Base-by-base conservation (phyloP, 2,329 filamentous ascomycete species). In the Zasmidium cellare region DNA sequence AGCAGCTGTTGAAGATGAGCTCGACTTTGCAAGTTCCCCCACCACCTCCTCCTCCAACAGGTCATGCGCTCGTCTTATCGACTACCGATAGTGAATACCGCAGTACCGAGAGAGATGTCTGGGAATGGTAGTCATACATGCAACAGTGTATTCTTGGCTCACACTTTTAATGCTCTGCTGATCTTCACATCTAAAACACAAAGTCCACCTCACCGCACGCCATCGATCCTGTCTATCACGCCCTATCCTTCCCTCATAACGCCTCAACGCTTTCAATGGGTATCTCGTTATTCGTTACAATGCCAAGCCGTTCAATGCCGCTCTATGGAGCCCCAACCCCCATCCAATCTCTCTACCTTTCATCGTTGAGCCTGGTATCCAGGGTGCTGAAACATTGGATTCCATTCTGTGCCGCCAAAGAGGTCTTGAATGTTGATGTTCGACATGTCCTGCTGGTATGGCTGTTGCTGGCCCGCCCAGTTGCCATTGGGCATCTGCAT, bases 371-470 rank as follows among this genome's bases (percentile, higher is more conserved):
- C 54, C 49, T 61, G 60, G 49, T 63, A 66, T 12, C 61, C 60
- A 6, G 54, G 55, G 46, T 58, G 62, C 54, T 55, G 59, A 44
- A 66, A 60, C 62, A 70, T 68, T 3, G 71, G 66, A 56, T 71
- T 72, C 70, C 72, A 74, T n/a, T 41, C 35, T 3, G 66, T 60
- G 2, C 71, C 71, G 31, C 73, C 73, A 47, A 74, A 74, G 11
- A 74, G 63, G n/a, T 71, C 68, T 38, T 73, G 68, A 16, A 74
- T 67, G 53, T 75, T 72, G 61, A 74, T 69, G 41, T 71, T 69
- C 14, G 58, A 56, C 55, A 66, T 35, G 18, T 69, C 69, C 35
- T 70, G 68, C 48, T 72, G 57, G 65, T 71, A 41, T 56, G 55
- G 56, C 47, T 60, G 60, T 25, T 55, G 57, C 57, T 65, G 63